Evolutionary conservation across 306 rosid species (phyloP).

Genomic region (Prunus mongolica): DNA sequence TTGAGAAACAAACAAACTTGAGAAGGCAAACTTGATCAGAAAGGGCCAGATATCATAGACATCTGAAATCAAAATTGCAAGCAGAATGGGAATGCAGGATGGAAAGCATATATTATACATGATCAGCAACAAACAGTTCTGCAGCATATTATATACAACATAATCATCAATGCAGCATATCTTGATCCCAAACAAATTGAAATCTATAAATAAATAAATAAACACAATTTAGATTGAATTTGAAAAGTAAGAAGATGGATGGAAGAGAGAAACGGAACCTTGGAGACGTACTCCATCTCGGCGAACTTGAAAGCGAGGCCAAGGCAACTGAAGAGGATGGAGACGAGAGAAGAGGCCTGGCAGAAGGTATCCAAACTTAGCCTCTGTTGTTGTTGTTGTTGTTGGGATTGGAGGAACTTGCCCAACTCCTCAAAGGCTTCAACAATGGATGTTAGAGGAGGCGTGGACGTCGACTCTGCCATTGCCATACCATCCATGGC

Average conservation of each 20-base stretch:
- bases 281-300: slow-evolving; percentile 80
- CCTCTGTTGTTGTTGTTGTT: neutral
- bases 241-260: too few relatives aligned
- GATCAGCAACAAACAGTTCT: too few relatives aligned
- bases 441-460: slow-evolving; percentile 61
- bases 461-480: slow-evolving; percentile 3
- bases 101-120: too few relatives aligned
- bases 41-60: neutral
- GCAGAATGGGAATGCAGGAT: too few relatives aligned
- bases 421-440: slow-evolving; percentile 70
- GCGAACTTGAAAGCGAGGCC: slow-evolving; percentile 96
- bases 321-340: slow-evolving; percentile 74
- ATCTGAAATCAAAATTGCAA: neutral
- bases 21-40: neutral
- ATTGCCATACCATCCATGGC: slow-evolving; percentile 13
- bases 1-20: neutral
- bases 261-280: slow-evolving; percentile 37
- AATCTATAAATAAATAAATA: too few relatives aligned
- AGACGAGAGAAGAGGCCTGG: slow-evolving; percentile 54
- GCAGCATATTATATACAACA: too few relatives aligned
- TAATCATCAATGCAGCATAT: too few relatives aligned
- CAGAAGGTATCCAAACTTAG: slow-evolving; percentile 58
- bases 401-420: slow-evolving; percentile 14
- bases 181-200: too few relatives aligned
- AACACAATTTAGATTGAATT: too few relatives aligned